Base-by-base conservation (phyloP, 805 yeast species). In the Debaryomyces hansenii region DNA sequence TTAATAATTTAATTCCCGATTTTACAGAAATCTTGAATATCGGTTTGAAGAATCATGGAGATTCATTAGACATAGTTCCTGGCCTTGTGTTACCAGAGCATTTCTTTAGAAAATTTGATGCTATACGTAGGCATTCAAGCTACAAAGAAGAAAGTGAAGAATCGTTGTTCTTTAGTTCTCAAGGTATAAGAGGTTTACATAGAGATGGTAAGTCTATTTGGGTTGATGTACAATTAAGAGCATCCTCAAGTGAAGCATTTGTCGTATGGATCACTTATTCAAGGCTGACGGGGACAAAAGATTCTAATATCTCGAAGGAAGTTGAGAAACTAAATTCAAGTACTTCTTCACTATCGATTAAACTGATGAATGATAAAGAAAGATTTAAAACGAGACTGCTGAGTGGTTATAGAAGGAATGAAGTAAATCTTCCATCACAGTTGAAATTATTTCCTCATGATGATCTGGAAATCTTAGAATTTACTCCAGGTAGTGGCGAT, bases 51-150 rank as follows among this genome's bases (percentile, higher is more conserved):
- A 62, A 59, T 24, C 60, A 59, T 35, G 41, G 49, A 4, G 58
- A 59, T 7, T 53, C 49, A 0, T 50, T 60, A 27, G 53, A 57
- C 16, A 45, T 68, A 20, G 61, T 57, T 5, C 80, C 85, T 0
- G 97, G 97, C 1, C 66, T 88, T 42, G 96, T 91, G 0, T 69
- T 91, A 10, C 96, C 97, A 0, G 98, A 91, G 63, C 97, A 90
- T 65, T 85, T 87, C 60, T 90, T 92, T 68, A 77, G 97, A 51
- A 83, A 84, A 53, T 74, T 82, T 44, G 73, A 75, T 46, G 83
- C 86, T 0, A 70, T 76, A 44, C 53, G 68, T 49, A 47, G 50
- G 48, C 47, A 45, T 18, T 47, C 50, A 21, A 54, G 53, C 12
- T 51, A 41, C 6, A 56, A 61, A n/a, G 34, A 38, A 10, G 54